phyloP scores from a whole-genome alignment of 345 rosid genomes.

The Cardamine chenopodiifolia region DNA sequence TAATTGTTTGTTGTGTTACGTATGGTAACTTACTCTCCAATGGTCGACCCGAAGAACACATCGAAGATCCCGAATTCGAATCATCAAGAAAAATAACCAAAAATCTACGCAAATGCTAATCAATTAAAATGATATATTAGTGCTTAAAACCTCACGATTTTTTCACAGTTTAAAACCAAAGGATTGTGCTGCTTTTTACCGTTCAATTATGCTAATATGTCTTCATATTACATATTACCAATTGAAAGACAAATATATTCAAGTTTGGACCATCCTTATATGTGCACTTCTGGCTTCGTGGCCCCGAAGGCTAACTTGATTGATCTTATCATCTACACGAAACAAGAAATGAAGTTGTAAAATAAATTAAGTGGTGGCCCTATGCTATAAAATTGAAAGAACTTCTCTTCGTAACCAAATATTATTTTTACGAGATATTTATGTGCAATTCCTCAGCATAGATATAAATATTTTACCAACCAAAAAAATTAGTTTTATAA shows the following conservation, averaged over 20 bases:
- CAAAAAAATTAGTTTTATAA: too few relatives aligned
- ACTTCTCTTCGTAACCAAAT: conserved; percentile 11
- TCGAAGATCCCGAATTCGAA: neutral
- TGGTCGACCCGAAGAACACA: neutral
- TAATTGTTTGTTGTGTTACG: neutral
- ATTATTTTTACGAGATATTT: neutral
- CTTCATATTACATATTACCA: neutral
- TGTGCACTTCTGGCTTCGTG: conserved; percentile 11
- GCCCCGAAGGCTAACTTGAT: conserved; percentile 28
- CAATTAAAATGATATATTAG: too few relatives aligned
- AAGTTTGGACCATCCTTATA: conserved; percentile 9
- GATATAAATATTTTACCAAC: too few relatives aligned
- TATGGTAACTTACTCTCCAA: neutral
- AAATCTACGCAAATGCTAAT: neutral
- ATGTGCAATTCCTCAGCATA: neutral
- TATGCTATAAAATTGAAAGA: conserved; percentile 15
- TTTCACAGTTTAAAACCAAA: too few relatives aligned
- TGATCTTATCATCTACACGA: conserved; percentile 32
- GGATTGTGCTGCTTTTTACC: neutral
- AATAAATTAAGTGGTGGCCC: conserved; percentile 31
- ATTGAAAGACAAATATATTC: conserved; percentile 4
- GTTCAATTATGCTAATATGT: neutral
- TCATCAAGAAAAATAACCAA: neutral
- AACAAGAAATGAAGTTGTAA: conserved; percentile 9
- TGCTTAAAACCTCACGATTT: too few relatives aligned